Evolutionary conservation across 768 basidiomycete species (phyloP).

Genomic region (Boletus reticulatus): DNA sequence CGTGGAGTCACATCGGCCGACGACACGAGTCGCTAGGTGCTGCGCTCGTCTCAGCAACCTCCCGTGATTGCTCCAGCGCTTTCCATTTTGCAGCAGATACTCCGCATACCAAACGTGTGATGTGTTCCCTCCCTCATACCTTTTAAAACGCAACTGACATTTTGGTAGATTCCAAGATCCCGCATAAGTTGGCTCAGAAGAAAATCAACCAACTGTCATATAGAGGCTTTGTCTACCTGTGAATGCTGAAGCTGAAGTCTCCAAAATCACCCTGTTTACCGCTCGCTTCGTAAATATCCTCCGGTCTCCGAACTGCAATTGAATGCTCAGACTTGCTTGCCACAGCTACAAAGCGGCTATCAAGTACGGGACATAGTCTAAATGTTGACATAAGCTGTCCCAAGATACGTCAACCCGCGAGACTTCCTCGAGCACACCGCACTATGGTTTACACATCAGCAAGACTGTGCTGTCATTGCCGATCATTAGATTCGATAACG

Average conservation of each 20-base stretch:
- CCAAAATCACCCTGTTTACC: background rate
- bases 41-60: background rate
- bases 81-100: background rate
- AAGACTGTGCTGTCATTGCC: background rate
- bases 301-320: background rate
- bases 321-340: background rate
- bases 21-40: background rate
- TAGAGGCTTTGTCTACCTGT: background rate
- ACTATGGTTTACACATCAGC: background rate
- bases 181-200: background rate
- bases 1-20: background rate
- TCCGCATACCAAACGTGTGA: background rate
- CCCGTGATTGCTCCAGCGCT: background rate
- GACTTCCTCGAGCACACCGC: background rate
- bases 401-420: background rate
- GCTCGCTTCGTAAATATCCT: background rate
- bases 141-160: background rate
- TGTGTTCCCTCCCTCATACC: too few species aligned
- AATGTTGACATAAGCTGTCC: background rate
- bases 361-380: background rate
- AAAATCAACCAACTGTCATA: background rate
- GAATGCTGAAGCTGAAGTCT: too few species aligned
- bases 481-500: slow-evolving; percentile 1
- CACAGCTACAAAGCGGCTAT: background rate
- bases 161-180: background rate